Conservation (phyloP, 2,329 filamentous ascomycete genomes). For the Karstenula rhodostoma region DNA sequence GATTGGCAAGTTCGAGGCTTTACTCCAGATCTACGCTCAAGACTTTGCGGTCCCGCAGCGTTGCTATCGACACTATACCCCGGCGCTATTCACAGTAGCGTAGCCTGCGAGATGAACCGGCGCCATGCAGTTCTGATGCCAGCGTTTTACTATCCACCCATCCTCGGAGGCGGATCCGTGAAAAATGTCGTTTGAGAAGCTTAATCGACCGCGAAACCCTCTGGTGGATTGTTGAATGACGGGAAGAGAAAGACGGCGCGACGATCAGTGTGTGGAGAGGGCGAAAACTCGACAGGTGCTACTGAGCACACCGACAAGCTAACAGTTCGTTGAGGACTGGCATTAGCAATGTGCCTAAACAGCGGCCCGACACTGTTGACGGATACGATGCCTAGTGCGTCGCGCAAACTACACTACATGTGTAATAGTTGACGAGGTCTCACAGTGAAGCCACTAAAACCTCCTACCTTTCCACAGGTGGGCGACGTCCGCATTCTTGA, state of each 20-base stretch:
- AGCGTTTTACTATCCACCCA: neutral
- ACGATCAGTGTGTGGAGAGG: neutral
- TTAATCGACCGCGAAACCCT: neutral
- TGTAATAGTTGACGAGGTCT: neutral
- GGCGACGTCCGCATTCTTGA: neutral
- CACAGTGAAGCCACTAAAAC: neutral
- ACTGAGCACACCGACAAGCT: neutral
- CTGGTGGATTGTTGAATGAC: neutral
- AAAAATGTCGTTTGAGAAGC: neutral
- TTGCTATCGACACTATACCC: conserved; percentile 2
- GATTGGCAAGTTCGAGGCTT: neutral
- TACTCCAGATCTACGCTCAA: conserved; percentile 8
- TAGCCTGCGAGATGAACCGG: neutral
- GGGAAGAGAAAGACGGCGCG: neutral
- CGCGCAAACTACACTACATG: neutral
- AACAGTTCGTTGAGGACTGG: neutral
- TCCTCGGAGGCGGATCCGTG: neutral
- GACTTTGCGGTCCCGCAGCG: neutral
- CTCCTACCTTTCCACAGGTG: neutral
- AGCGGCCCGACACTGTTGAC: neutral
- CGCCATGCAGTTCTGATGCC: neutral
- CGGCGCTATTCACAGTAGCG: neutral
- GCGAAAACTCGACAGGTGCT: neutral
- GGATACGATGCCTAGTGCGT: neutral
- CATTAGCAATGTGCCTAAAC: neutral